phyloP scores from a whole-genome alignment of 2,329 filamentous ascomycete species.

The Venturia effusa region DNA sequence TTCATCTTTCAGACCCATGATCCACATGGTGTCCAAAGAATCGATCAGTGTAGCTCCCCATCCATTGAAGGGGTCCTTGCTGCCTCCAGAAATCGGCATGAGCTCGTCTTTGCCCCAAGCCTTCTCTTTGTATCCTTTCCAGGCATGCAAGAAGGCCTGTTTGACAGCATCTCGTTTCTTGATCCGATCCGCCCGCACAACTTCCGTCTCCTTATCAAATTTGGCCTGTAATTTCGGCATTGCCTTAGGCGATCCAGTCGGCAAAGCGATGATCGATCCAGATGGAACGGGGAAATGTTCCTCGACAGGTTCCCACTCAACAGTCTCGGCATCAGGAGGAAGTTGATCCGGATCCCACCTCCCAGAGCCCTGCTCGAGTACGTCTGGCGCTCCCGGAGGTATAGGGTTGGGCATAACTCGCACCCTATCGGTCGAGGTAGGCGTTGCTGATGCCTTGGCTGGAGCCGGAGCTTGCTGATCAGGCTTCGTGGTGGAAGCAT shows the following conservation, averaged over 20 bases:
- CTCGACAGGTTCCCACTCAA: conserved; percentile 63
- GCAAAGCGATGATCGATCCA: conserved; percentile 63
- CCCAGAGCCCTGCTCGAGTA: conserved; percentile 16
- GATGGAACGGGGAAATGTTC: conserved; percentile 69
- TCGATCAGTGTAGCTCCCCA: conserved; percentile 87
- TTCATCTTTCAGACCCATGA: conserved; percentile 55
- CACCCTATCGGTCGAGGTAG: conserved; percentile 1
- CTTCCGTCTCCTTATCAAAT: conserved; percentile 39
- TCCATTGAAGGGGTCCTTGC: conserved; percentile 74
- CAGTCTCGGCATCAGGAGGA: conserved; percentile 18
- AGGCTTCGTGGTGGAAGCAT: conserved; percentile 5
- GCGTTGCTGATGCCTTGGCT: background rate
- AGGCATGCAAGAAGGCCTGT: conserved; percentile 64
- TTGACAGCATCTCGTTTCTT: conserved; percentile 57
- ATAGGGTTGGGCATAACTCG: conserved; percentile 8
- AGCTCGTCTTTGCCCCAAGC: conserved; percentile 87
- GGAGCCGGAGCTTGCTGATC: conserved; percentile 8
- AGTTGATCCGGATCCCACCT: conserved; percentile 12
- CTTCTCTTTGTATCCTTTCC: conserved; percentile 67
- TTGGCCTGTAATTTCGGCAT: conserved; percentile 69
- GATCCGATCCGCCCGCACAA: conserved; percentile 51
- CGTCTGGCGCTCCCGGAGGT: background rate
- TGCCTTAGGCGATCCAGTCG: conserved; percentile 55
- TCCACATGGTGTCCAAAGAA: conserved; percentile 60
- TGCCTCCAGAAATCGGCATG: conserved; percentile 55